Percentiles rank a stretch among this genome's conserved stretches.
These are phyloP conservation scores for Podaxis sp. DNA, from an alignment of 768 basidiomycete genomes.

Conservation along the genomic window DNA sequence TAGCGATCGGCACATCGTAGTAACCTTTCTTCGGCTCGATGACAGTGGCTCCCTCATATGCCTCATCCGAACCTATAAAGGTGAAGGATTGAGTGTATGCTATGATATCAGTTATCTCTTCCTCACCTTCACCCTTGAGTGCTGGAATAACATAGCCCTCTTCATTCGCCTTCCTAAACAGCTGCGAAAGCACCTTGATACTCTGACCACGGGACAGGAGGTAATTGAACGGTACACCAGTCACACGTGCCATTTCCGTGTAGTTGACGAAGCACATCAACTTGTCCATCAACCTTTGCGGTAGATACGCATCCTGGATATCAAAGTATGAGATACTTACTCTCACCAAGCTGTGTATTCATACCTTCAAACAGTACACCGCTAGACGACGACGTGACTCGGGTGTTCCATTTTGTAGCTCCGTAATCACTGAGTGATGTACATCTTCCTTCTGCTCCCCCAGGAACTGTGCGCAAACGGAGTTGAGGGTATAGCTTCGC, in stretches of 20 bases:
- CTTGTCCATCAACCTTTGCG: conserved; percentile 94
- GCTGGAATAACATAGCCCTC: conserved; percentile 90
- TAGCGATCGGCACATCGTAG: conserved; percentile 96
- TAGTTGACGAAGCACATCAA: conserved; percentile 99
- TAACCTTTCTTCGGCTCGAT: conserved; percentile 97
- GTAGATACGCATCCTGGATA: conserved; percentile 91
- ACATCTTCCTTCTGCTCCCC: conserved; percentile 99
- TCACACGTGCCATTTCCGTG: conserved; percentile 98
- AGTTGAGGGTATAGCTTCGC: conserved; percentile 95
- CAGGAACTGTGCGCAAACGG: conserved; percentile 96
- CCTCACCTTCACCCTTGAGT: conserved; percentile 77
- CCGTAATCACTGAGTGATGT: conserved; percentile 97
- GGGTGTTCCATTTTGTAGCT: conserved; percentile 93
- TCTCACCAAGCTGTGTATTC: not conserved
- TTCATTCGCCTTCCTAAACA: conserved; percentile 89
- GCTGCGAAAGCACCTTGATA: conserved; percentile 96
- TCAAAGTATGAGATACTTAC: not conserved
- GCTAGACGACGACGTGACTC: conserved; percentile 92
- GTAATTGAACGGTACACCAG: conserved; percentile 99
- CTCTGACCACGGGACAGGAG: conserved; percentile 93
- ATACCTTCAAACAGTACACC: conserved; percentile 95
- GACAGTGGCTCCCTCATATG: conserved; percentile 98
- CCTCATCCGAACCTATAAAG: conserved; percentile 78
- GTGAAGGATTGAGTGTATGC: conserved; percentile 7
- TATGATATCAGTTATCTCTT: not conserved